These are phyloP conservation scores for Theileria orientalis DNA, from an alignment of 169 alveolate species.

Conservation along the genomic window DNA sequence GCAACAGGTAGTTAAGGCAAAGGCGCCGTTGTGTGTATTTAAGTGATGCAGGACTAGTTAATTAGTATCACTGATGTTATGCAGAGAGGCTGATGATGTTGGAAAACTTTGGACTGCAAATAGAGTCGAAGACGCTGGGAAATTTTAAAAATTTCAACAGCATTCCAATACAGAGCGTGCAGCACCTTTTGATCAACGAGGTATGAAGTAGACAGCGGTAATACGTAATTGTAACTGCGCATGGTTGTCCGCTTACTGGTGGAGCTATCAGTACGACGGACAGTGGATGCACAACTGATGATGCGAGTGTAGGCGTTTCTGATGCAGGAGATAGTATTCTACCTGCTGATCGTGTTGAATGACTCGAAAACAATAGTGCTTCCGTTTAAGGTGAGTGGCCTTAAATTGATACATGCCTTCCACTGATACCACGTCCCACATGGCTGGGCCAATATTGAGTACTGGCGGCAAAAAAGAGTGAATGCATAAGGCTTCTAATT, in stretches of 20 bases:
- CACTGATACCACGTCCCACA: too few relatives aligned
- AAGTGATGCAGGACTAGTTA: too few relatives aligned
- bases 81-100: slow-evolving; percentile 52
- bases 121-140: slow-evolving; percentile 11
- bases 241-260: too few relatives aligned
- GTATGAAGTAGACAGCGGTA: slow-evolving; percentile 7
- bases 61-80: too few relatives aligned
- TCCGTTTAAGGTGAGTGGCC: slow-evolving; percentile 36
- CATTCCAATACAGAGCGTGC: slow-evolving; percentile 25
- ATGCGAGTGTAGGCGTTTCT: slow-evolving; percentile 32
- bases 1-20: too few relatives aligned
- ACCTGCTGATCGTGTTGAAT: slow-evolving; percentile 37
- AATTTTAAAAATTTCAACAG: slow-evolving; percentile 5
- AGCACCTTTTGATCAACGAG: slow-evolving; percentile 51
- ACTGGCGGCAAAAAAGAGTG: too few relatives aligned
- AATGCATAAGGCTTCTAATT: too few relatives aligned
- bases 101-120: slow-evolving; percentile 44
- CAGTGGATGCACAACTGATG: too few relatives aligned
- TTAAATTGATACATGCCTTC: too few relatives aligned
- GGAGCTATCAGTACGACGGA: too few relatives aligned
- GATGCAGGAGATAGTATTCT: slow-evolving; percentile 41
- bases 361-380: slow-evolving; percentile 31
- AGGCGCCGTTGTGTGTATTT: too few relatives aligned
- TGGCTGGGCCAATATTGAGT: too few relatives aligned
- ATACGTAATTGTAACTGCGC: not conserved